Base-by-base conservation (phyloP, 1,284 basidiomycete species). In the Melampsora larici-populina region DNA sequence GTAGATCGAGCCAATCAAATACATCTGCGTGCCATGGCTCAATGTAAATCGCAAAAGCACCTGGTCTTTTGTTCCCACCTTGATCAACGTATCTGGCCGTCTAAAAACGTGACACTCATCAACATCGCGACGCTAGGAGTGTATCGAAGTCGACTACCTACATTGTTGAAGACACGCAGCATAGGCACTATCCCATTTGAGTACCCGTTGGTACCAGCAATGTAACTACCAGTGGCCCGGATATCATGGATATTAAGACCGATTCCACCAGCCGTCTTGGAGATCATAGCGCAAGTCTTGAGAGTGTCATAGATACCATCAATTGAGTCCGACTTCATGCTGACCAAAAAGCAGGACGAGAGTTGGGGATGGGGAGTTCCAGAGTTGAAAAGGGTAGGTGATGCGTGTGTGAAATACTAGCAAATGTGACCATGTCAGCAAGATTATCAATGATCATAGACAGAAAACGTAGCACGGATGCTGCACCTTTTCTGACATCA, bases 21-120 rank as follows among this genome's bases (percentile, higher is more conserved):
- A 99, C 86, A 84, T 99, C 97, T 48, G 93, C 89, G 85, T 99
- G 96, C 95, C 95, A 97, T 11, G 95, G 95, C 86, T 97, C 95
- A 80, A 97, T 87, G 86, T 97, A 97, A 84, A 97, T 94, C 70
- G 97, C 93, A 82, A 99, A 98, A 1, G 97, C 97, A 80, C 97
- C 97, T 1, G 97, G 97, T 63, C 97, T 92, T 87, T 99, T 99
- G 89, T 99, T 99, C 69, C 97, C 97, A 80, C 97, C 96, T 85
- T 99, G 97, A 85, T 99, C 97, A 79, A 99, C 97, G 84, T 99
- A 99, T 72, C 97, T 93, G 43, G 97, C 97, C 7, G 97, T 99
- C 17, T 77, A 31, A 21, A 31, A 4, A 15, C 17, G 46, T 8
- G 31, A 67, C 55, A 18, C 7, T 4, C 40, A 43, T 43, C 21